Evolutionary conservation across 2,329 filamentous ascomycete genomes (phyloP).

Genomic region (Whalleya microplaca): DNA sequence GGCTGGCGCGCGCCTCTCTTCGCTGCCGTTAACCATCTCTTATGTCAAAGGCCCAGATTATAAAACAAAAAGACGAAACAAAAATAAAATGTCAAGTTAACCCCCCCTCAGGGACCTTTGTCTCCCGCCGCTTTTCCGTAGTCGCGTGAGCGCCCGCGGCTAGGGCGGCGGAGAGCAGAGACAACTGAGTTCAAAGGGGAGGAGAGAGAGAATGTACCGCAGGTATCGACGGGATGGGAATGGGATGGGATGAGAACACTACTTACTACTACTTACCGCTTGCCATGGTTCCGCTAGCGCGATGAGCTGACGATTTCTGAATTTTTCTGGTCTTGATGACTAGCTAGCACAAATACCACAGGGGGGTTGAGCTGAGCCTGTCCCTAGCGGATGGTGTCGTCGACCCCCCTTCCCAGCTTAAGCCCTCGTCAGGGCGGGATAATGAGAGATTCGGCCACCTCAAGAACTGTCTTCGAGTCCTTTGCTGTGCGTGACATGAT

Average conservation of each 20-base stretch:
- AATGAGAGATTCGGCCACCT: slow-evolving; percentile 46
- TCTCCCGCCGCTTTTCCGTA: background rate
- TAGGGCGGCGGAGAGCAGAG: background rate
- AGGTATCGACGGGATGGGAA: background rate
- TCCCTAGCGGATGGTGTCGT: slow-evolving; percentile 31
- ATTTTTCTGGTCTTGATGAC: slow-evolving; percentile 26
- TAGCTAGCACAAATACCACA: slow-evolving; percentile 25
- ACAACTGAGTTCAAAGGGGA: slow-evolving; percentile 14
- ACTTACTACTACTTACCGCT: no score
- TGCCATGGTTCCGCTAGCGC: slow-evolving; percentile 23
- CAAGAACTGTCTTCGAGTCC: slow-evolving; percentile 13
- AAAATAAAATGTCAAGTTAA: slow-evolving; percentile 3
- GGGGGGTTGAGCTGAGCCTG: slow-evolving; percentile 26
- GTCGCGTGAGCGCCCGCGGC: no score
- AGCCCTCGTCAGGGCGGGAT: slow-evolving; percentile 40
- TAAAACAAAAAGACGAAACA: slow-evolving; percentile 6
- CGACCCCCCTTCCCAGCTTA: slow-evolving; percentile 28
- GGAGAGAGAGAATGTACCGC: slow-evolving; percentile 7
- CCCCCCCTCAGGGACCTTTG: background rate
- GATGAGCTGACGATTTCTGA: slow-evolving; percentile 12
- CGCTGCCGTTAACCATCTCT: slow-evolving; percentile 36
- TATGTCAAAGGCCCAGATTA: slow-evolving; percentile 33
- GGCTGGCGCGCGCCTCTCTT: slow-evolving; percentile 40
- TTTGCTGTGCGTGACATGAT: slow-evolving; percentile 15
- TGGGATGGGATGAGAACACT: slow-evolving; percentile 12